Evolutionary conservation across 495 filamentous ascomycete species (phyloP), one percentile per base, ranked within the genome.

Genomic region (Chaetomium cochliodes): DNA sequence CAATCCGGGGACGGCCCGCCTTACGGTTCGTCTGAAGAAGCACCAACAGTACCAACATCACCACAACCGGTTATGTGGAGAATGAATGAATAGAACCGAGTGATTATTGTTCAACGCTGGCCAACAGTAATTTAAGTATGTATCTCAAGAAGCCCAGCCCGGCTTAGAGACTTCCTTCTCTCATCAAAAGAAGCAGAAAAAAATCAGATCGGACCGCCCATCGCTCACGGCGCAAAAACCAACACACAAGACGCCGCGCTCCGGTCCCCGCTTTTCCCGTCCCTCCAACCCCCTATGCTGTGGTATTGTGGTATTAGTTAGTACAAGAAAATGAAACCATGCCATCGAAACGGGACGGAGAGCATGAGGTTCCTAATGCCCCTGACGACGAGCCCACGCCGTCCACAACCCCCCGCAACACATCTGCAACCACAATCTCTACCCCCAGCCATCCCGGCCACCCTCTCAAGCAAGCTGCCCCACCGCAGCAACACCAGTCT

Each of bases 401-500:
- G 1, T 12, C 20, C 23, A 18, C 16, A 26, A 23, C 47, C 47
- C 2, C 7, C 3, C 30, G 7, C 6, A 50, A 50, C 20, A 49
- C 37, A 6, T 26, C 18, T 1, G 9, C 20, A 52, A 25, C 22
- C 50, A 1, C 54, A 7, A 37, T 37, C 33, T 7, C 7, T 7
- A 37, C 33, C 33, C n/a, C 20, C 41, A 5, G 41, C 12, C 20
- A 9, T 9, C 6, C 18, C 25, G n/a, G 4, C 20, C 46, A 11
- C 18, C 20, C 41, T 3, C 44, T n/a, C 13, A 42, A 18, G 15
- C 22, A 13, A 0, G 20, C 37, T 3, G 16, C 13, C 15, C 37
- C n/a, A 5, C 26, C 22, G 20, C 49, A 26, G 33, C 30, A 28
- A 20, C 49, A 5, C 13, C 62, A 18, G 11, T 47, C 69, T 84